Percentiles rank a stretch among this genome's conserved stretches.
Evolutionary conservation across 805 yeast genomes (phyloP).

Genomic region (Metschnikowia baotianmanensis): DNA sequence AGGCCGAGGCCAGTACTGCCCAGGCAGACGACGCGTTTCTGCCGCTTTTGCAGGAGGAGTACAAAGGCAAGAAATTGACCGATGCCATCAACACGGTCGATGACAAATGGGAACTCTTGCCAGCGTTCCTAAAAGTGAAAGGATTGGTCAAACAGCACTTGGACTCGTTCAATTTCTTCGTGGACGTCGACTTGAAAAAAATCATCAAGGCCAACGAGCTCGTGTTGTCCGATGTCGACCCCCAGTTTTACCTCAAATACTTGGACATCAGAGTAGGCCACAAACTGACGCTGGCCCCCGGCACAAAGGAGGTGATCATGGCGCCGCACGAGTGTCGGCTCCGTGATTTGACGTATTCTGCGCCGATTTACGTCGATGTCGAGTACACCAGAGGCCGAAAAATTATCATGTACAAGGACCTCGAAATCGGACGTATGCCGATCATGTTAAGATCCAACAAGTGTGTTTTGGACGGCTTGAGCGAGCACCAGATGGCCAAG

Average conservation of each 20-base stretch:
- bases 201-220: slow-evolving; percentile 88
- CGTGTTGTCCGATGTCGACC: slow-evolving; percentile 92
- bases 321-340: slow-evolving; percentile 96
- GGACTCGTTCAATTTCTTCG: slow-evolving; percentile 97
- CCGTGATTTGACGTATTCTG: slow-evolving; percentile 90
- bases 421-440: slow-evolving; percentile 99
- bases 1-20: slow-evolving; percentile 11
- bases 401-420: slow-evolving; percentile 82
- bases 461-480: slow-evolving; percentile 78
- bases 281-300: slow-evolving; percentile 52
- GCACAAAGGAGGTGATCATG: slow-evolving; percentile 56
- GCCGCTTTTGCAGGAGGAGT: slow-evolving; percentile 74
- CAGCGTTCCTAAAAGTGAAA: slow-evolving; percentile 93
- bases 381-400: slow-evolving; percentile 95
- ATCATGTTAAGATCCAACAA: slow-evolving; percentile 92
- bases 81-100: slow-evolving; percentile 90
- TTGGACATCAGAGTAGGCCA: slow-evolving; percentile 90
- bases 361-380: slow-evolving; percentile 94
- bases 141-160: slow-evolving; percentile 96
- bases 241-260: slow-evolving; percentile 91
- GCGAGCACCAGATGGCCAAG: slow-evolving; percentile 81
- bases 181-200: slow-evolving; percentile 88
- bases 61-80: slow-evolving; percentile 80
- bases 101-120: slow-evolving; percentile 95
- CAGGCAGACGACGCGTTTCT: slow-evolving; percentile 59